Evolutionary conservation across 2,329 filamentous ascomycete genomes (phyloP).

Genomic region (Didymella exigua): DNA sequence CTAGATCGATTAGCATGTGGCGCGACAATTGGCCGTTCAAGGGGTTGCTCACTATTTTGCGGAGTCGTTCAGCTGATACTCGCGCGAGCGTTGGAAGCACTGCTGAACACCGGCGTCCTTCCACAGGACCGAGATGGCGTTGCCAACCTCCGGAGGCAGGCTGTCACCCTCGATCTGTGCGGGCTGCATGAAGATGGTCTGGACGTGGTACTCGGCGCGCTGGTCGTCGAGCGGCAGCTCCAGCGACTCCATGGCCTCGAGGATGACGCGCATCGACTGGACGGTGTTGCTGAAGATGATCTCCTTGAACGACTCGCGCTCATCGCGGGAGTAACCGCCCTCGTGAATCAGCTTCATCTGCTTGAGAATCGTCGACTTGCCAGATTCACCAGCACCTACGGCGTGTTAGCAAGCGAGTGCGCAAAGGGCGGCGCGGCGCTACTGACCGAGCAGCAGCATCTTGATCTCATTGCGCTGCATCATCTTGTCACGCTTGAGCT

Average conservation of each 20-base stretch:
- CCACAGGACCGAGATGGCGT: conserved; percentile 90
- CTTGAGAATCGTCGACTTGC: conserved; percentile 92
- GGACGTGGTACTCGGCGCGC: conserved; percentile 94
- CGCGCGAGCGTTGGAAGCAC: conserved; percentile 92
- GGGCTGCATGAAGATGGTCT: conserved; percentile 98
- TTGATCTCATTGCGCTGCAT: conserved; percentile 99
- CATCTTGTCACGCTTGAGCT: conserved; percentile 98
- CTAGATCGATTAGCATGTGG: conserved; percentile 53
- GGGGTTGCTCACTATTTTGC: conserved; percentile 80
- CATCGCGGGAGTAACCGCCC: conserved; percentile 95
- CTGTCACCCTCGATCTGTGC: conserved; percentile 95
- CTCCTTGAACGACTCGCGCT: conserved; percentile 72
- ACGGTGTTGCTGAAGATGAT: conserved; percentile 76
- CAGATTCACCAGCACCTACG: conserved; percentile 93
- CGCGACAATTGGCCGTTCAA: background rate
- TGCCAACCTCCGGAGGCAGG: conserved; percentile 90
- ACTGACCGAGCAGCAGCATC: conserved; percentile 95
- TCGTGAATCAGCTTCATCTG: conserved; percentile 99
- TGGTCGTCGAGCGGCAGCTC: conserved; percentile 87
- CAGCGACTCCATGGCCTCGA: conserved; percentile 71
- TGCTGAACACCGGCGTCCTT: conserved; percentile 90
- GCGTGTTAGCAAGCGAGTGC: conserved; percentile 33
- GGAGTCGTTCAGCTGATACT: conserved; percentile 96
- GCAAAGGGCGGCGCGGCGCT: conserved; percentile 18
- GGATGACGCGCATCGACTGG: conserved; percentile 72